Percentiles rank a stretch among this genome's conserved stretches.
These are phyloP conservation scores for Rhizopogon roseolus DNA, from an alignment of 768 basidiomycete genomes.

Conservation along the genomic window DNA sequence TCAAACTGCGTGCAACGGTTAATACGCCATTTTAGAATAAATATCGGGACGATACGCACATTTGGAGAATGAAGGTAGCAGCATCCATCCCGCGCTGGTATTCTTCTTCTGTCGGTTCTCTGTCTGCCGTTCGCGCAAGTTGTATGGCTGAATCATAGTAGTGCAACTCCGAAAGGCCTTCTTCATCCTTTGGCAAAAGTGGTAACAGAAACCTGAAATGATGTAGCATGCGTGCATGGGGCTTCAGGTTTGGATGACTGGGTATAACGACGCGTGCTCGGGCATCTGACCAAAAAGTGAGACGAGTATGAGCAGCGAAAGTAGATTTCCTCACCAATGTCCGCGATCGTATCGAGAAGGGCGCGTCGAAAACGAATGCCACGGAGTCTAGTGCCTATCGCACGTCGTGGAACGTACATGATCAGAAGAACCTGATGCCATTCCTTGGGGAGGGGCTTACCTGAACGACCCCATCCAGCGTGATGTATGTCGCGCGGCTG, in stretches of 20 bases:
- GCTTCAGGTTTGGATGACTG: slow-evolving; percentile 61
- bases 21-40: neutral
- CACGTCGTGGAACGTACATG: neutral
- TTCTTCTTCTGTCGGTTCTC: slow-evolving; percentile 64
- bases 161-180: slow-evolving; percentile 64
- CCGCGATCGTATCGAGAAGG: slow-evolving; percentile 66
- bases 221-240: slow-evolving; percentile 72
- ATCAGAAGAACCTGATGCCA: neutral
- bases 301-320: neutral
- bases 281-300: slow-evolving; percentile 39
- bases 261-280: slow-evolving; percentile 73
- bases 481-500: slow-evolving; percentile 62
- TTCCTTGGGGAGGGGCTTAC: slow-evolving; percentile 26
- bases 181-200: slow-evolving; percentile 51
- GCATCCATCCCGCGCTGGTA: slow-evolving; percentile 60
- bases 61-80: slow-evolving; percentile 53
- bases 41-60: slow-evolving; percentile 35
- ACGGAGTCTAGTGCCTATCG: slow-evolving; percentile 51
- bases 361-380: slow-evolving; percentile 61
- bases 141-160: slow-evolving; percentile 78
- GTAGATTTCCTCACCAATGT: slow-evolving; percentile 51
- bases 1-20: slow-evolving; percentile 35
- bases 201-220: slow-evolving; percentile 77
- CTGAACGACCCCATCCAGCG: slow-evolving; percentile 74
- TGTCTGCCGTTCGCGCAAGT: slow-evolving; percentile 54